A percentile compares a stretch with the other conserved stretches of the same genome.
These are phyloP conservation scores for Albatrellus sp. DNA, from an alignment of 1,284 basidiomycete species.

Conservation along the genomic window DNA sequence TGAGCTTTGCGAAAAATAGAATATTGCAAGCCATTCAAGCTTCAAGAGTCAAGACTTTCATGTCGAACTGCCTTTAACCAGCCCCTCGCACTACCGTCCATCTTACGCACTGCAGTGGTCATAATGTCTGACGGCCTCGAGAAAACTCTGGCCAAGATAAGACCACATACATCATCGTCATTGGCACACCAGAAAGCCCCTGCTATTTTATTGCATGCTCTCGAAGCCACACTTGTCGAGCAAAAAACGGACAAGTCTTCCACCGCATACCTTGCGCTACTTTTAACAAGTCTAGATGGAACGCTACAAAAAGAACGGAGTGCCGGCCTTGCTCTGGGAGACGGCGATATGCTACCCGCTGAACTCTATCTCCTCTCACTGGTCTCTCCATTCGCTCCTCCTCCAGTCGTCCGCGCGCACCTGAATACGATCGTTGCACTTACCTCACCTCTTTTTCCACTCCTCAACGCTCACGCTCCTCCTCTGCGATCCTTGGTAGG, in stretches of 20 bases:
- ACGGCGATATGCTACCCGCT: constrained; percentile 78
- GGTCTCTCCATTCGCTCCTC: constrained; percentile 62
- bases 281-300: constrained; percentile 71
- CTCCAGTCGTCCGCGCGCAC: constrained; percentile 61
- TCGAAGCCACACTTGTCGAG: constrained; percentile 82
- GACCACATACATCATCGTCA: constrained; percentile 75
- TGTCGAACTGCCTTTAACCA: no score
- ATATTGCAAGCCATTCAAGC: no score
- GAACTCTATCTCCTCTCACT: constrained; percentile 84
- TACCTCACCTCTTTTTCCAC: constrained; percentile 68
- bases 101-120: background rate
- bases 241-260: constrained; percentile 59
- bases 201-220: constrained; percentile 77
- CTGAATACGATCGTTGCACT: constrained; percentile 53
- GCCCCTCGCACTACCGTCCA: background rate
- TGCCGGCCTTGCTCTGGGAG: constrained; percentile 42
- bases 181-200: constrained; percentile 85
- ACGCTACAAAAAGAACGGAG: constrained; percentile 47
- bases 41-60: no score
- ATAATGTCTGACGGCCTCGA: constrained; percentile 27
- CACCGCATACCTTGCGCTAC: constrained; percentile 82
- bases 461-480: constrained; percentile 51
- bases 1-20: no score
- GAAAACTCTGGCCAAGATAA: constrained; percentile 71
- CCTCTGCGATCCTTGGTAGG: constrained; percentile 64